Evolutionary conservation across 1,139 yeast genomes (phyloP).

Genomic region (Kodamaea alishanica): DNA sequence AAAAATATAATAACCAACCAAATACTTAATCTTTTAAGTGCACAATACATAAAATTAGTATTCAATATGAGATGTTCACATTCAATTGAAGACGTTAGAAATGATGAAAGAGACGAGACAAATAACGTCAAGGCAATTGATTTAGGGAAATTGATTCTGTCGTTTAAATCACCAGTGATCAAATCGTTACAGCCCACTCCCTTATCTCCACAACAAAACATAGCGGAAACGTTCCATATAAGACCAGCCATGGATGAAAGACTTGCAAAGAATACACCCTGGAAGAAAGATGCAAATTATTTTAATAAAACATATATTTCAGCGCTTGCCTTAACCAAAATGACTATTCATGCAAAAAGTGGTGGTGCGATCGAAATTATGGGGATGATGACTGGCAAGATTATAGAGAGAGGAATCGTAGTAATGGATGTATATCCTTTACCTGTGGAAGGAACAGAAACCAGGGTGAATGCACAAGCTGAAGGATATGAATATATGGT

Average conservation of each 20-base stretch:
- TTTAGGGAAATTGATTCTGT: slow-evolving; percentile 7
- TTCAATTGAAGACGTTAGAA: background rate
- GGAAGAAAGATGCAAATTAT: slow-evolving; percentile 51
- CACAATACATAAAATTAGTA: too few relatives aligned
- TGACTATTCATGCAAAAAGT: slow-evolving; percentile 75
- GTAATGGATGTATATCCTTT: slow-evolving; percentile 81
- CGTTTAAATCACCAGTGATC: slow-evolving; percentile 2
- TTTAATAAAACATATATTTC: slow-evolving; percentile 69
- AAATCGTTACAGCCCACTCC: background rate
- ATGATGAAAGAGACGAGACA: background rate
- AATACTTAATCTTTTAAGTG: too few relatives aligned
- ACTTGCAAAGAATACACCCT: slow-evolving; percentile 27
- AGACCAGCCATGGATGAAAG: slow-evolving; percentile 13
- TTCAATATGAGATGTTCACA: slow-evolving; percentile 1
- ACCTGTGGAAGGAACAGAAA: slow-evolving; percentile 95
- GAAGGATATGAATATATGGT: slow-evolving; percentile 97
- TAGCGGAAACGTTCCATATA: background rate
- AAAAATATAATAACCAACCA: too few relatives aligned
- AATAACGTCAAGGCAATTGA: slow-evolving; percentile 7
- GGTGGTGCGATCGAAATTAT: slow-evolving; percentile 93
- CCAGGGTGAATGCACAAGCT: slow-evolving; percentile 89
- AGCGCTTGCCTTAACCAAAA: slow-evolving; percentile 70
- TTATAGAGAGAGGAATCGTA: slow-evolving; percentile 54
- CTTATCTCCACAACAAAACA: background rate
- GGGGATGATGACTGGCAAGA: slow-evolving; percentile 90